phyloP scores from a whole-genome alignment of 2,329 filamentous ascomycete genomes.

The Teratosphaeria viscida region DNA sequence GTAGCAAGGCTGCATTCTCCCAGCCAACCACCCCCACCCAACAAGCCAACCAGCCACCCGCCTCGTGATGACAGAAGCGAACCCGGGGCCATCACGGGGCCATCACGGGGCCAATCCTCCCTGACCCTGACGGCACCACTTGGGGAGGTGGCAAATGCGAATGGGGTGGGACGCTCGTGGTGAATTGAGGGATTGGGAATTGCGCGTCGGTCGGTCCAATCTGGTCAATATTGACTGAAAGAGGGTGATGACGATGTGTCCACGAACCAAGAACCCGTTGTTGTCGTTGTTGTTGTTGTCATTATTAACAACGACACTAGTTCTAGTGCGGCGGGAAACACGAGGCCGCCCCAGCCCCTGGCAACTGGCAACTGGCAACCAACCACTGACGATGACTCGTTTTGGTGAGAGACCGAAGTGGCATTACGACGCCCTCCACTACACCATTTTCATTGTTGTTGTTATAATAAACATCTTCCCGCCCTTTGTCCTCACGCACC shows the following conservation, averaged over 20 bases:
- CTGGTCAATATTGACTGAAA: background rate
- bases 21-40: background rate
- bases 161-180: too few relatives aligned
- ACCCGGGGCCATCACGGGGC: too few relatives aligned
- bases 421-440: too few relatives aligned
- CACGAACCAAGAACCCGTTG: too few relatives aligned
- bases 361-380: background rate
- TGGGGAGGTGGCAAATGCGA: too few relatives aligned
- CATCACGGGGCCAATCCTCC: too few relatives aligned
- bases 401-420: background rate
- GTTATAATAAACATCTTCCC: background rate
- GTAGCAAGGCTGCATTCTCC: background rate
- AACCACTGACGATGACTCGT: too few relatives aligned
- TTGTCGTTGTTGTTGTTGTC: too few relatives aligned
- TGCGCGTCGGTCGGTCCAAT: background rate
- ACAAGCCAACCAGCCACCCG: background rate
- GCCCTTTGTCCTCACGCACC: background rate
- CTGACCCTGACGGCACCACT: too few relatives aligned
- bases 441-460: too few relatives aligned
- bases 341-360: background rate
- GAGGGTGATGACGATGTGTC: background rate
- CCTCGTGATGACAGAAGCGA: too few relatives aligned
- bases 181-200: background rate
- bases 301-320: background rate
- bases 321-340: background rate